Evolutionary conservation across 148 eudicot species (phyloP), one percentile per base, ranked within the genome.

Genomic region (Simmondsia chinensis): DNA sequence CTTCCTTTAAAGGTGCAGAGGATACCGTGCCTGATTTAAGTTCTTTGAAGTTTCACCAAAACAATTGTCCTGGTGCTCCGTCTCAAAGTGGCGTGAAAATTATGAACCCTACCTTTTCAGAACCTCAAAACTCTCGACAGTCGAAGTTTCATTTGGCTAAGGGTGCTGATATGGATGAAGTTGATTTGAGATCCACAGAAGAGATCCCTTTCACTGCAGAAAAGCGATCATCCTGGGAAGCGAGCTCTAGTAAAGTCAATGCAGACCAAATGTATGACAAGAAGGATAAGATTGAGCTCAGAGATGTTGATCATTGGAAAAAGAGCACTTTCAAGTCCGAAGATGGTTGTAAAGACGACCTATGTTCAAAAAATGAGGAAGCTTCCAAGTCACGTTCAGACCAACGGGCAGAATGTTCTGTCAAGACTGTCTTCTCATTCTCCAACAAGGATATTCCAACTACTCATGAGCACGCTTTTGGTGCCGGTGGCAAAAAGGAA

Each of bases 401-500:
- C 56, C 63, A 63, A 33, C 68, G 80, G 83, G 75, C 74, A 64
- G 85, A 77, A 38, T 79, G 86, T 53, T 47, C 77, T 1, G 70
- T 79, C 33, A 82, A 79, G 73, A 82, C 82, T 56, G 82, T 86
- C 45, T 76, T 86, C 42, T 86, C 94, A 12, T 82, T 72, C 44
- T 59, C 89, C 24, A 52, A 65, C 28, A 57, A 28, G 31, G 87
- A 79, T 34, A 43, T 61, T 9, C 76, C 76, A n/a, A 72, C 77
- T 15, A 72, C 71, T 49, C 66, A 62, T 59, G 76, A 55, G 48
- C 41, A 37, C 59, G 66, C 33, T 38, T 18, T 38, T 54, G 61
- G 54, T 43, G 39, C 55, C 43, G 57, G 57, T 21, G 68, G n/a
- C n/a, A n/a, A 65, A 43, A 79, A 61, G 63, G 94, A 79, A 17